Base-by-base conservation (phyloP, 2,329 filamentous ascomycete genomes). In the Neurospora sp. region DNA sequence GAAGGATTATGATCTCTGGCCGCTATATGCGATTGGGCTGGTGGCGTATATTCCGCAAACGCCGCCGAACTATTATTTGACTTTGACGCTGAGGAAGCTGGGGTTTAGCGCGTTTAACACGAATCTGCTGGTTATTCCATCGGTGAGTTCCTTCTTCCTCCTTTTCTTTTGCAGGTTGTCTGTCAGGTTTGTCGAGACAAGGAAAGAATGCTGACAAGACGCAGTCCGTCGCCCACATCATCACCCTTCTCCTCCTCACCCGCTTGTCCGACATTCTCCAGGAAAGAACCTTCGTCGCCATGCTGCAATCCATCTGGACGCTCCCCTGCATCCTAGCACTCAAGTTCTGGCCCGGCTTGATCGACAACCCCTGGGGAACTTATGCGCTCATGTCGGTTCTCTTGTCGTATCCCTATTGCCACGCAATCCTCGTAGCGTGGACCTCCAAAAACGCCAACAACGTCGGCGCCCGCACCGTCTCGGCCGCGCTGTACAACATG, bases 401-500 rank as follows among this genome's bases (percentile, higher is more conserved):
- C 0, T 77, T 86, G 0, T 83, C 83, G 0, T 86, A 87, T 70
- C 86, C 86, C 0, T 88, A 88, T 74, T 84, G 80, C 72, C 84
- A 90, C 74, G 86, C 88, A 0, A 85, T 90, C 38, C 78, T 88
- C 1, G 87, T 89, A 0, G 87, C 84, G 0, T 86, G 86, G 81
- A 85, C 82, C 1, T 87, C 85, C 3, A 83, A 84, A 69, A 90
- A 90, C 73, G 83, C 86, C 0, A 87, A 87, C 70, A 85, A 84
- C 23, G 88, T 90, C 4, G 82, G 87, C 28, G 87, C 86, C 2
- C 79, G 88, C 5, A 85, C 87, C 5, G 85, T 90, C 2, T 85
- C 86, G 0, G 84, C 86, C 0, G 87, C 86, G 0, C 74, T 88
- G 8, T 90, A 89, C 76, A 89, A 89, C 72, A 82, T 82, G 76